phyloP scores from a whole-genome alignment of 441 rosid species.

The Bruguiera hainesii region DNA sequence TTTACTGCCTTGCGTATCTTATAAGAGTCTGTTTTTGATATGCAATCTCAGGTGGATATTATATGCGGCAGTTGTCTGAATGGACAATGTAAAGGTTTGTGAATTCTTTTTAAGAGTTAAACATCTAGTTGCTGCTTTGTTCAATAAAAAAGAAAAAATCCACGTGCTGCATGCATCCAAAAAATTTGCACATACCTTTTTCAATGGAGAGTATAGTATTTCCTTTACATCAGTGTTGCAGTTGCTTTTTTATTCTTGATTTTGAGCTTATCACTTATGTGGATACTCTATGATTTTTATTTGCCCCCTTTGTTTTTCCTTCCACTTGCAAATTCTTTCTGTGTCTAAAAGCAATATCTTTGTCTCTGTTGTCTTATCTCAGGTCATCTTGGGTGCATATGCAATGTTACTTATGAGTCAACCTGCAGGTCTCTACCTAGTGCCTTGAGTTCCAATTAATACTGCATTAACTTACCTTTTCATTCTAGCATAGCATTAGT shows the following conservation, averaged over 20 bases:
- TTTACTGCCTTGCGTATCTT: not conserved
- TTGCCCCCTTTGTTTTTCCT: conserved; percentile 4
- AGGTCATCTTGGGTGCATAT: conserved; percentile 89
- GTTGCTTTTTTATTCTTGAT: too few relatives aligned
- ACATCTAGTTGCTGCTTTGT: conserved; percentile 2
- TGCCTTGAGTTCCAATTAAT: conserved; percentile 14
- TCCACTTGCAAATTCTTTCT: not conserved
- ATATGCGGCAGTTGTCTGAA: conserved; percentile 76
- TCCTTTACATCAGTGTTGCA: too few relatives aligned
- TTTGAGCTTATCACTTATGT: not conserved
- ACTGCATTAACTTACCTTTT: conserved; percentile 4
- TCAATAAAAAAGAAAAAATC: not conserved
- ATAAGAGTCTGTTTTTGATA: not conserved
- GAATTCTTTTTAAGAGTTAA: conserved; percentile 10
- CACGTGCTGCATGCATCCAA: too few relatives aligned
- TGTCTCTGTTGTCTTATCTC: conserved; percentile 20
- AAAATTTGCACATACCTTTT: too few relatives aligned
- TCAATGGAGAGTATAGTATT: too few relatives aligned
- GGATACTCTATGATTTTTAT: not conserved
- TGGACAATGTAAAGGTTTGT: conserved; percentile 74
- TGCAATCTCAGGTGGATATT: conserved; percentile 67
- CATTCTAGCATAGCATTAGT: conserved; percentile 9
- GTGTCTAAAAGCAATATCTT: conserved; percentile 11
- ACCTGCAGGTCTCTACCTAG: conserved; percentile 61
- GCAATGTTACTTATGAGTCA: conserved; percentile 73